Conservation (phyloP, 148 eudicot genomes). For the Chenopodium album region DNA sequence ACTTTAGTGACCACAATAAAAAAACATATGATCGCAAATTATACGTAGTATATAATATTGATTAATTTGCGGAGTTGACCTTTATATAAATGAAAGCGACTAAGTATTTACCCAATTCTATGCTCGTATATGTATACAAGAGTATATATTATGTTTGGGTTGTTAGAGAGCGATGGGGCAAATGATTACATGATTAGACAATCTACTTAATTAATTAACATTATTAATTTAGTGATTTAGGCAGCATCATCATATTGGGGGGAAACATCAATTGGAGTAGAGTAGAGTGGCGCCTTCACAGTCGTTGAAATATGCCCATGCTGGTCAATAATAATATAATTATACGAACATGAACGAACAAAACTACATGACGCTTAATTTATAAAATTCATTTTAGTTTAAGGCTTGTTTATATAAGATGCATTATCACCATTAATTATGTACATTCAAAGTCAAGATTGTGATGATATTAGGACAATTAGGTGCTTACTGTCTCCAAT, state of each 20-base stretch:
- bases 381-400: too few relatives aligned
- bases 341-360: neutral
- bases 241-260: neutral
- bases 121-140: too few relatives aligned
- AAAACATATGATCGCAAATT: too few relatives aligned
- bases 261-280: conserved; percentile 14
- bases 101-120: too few relatives aligned
- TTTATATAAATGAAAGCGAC: too few relatives aligned
- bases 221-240: neutral
- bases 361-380: neutral
- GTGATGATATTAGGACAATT: neutral
- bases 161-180: too few relatives aligned
- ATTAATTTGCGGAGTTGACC: too few relatives aligned
- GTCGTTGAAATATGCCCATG: conserved; percentile 7
- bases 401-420: neutral
- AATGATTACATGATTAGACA: too few relatives aligned
- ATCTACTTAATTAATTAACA: too few relatives aligned
- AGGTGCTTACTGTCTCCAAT: neutral
- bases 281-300: conserved; percentile 20
- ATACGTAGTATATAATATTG: too few relatives aligned
- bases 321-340: neutral
- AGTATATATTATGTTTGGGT: too few relatives aligned
- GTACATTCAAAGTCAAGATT: neutral
- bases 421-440: neutral
- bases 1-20: too few relatives aligned